phyloP scores from a whole-genome alignment of 352 stramenopile genomes.

The Globisporangium cylindrosporum region DNA sequence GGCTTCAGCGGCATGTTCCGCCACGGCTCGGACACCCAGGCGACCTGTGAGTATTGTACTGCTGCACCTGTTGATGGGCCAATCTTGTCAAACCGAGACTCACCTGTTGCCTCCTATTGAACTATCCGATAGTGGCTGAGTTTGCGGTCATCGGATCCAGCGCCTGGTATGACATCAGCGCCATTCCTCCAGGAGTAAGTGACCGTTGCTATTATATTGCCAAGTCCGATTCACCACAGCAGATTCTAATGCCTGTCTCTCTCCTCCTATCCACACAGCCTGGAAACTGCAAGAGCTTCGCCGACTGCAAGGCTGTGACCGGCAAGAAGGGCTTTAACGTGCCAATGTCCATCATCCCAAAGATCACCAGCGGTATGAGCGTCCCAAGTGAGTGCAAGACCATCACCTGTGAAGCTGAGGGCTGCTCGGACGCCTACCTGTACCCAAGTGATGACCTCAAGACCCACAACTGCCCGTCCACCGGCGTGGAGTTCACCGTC shows the following conservation, averaged over 20 bases:
- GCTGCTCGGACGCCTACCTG: conserved; percentile 47
- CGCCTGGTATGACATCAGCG: conserved; percentile 58
- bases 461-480: conserved; percentile 44
- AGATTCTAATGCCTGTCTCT: neutral
- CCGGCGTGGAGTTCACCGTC: conserved; percentile 32
- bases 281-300: conserved; percentile 48
- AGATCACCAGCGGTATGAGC: conserved; percentile 15
- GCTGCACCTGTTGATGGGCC: neutral
- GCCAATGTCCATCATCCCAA: conserved; percentile 49
- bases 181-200: conserved; percentile 37
- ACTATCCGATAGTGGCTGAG: conserved; percentile 28
- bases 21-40: conserved; percentile 35
- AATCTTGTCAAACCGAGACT: neutral
- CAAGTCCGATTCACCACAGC: neutral
- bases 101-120: neutral
- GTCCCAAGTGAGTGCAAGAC: conserved; percentile 31
- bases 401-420: conserved; percentile 31
- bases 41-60: conserved; percentile 27
- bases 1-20: conserved; percentile 68
- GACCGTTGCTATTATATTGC: neutral
- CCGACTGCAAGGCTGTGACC: conserved; percentile 39
- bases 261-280: conserved; percentile 8
- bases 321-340: conserved; percentile 67
- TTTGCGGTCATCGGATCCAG: conserved; percentile 43
- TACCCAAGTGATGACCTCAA: conserved; percentile 52